Evolutionary conservation across 2,329 filamentous ascomycete genomes (phyloP).

Genomic region (Apiospora rasikravindrae): DNA sequence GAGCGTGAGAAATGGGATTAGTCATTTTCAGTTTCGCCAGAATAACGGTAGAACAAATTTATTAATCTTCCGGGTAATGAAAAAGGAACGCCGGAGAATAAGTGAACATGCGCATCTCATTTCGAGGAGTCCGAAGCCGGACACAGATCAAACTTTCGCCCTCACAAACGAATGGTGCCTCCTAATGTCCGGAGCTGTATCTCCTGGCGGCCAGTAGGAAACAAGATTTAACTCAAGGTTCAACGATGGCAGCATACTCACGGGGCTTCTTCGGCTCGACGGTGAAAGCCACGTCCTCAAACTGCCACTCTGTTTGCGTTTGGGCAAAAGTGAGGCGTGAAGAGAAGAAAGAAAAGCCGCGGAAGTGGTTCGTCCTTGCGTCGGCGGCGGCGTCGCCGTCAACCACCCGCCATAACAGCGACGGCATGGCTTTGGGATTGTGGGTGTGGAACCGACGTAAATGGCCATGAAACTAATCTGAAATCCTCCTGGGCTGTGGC

Average conservation of each 20-base stretch:
- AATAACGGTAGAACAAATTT: no score
- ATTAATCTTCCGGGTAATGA: no score
- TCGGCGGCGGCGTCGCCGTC: neutral
- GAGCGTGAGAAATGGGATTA: no score
- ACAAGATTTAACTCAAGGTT: neutral
- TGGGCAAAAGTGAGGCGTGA: neutral
- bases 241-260: neutral
- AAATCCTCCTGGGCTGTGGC: neutral
- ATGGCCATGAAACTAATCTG: neutral
- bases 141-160: neutral
- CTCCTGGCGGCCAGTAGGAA: no score
- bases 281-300: neutral
- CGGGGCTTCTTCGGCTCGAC: neutral
- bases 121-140: neutral
- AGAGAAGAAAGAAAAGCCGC: neutral
- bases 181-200: neutral
- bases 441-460: neutral
- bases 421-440: neutral
- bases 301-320: no score
- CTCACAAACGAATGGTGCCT: neutral
- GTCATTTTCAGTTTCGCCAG: no score
- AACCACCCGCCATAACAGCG: neutral
- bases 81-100: no score
- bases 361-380: no score
- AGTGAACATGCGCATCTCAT: no score